phyloP scores from a whole-genome alignment of 2,329 filamentous ascomycete genomes.

The Acrocalymma vagum region DNA sequence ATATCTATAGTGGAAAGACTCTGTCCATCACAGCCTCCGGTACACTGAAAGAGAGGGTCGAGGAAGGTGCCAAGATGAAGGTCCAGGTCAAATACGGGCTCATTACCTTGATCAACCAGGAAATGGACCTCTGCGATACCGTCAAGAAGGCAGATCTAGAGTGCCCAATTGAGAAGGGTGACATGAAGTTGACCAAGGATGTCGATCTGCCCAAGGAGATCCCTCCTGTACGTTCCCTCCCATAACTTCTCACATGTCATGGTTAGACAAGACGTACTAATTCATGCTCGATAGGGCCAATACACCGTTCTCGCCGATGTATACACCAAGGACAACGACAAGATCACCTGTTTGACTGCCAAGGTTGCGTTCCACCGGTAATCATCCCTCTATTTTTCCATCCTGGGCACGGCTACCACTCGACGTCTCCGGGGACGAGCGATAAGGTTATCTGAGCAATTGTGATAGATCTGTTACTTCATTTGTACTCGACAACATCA shows the following conservation, averaged over 20 bases:
- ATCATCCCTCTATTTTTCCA: conserved; percentile 22
- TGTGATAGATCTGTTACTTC: conserved; percentile 21
- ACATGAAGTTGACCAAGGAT: conserved; percentile 76
- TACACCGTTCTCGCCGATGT: conserved; percentile 92
- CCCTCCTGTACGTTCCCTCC: conserved; percentile 75
- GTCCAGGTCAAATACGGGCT: conserved; percentile 93
- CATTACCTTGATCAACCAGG: conserved; percentile 85
- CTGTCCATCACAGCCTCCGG: conserved; percentile 83
- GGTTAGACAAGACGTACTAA: conserved; percentile 16
- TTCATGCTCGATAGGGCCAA: conserved; percentile 71
- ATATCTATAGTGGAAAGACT: conserved; percentile 70
- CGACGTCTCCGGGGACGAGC: neutral
- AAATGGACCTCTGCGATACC: conserved; percentile 87
- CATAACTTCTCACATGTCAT: neutral
- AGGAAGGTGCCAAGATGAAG: conserved; percentile 80
- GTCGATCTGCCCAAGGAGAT: conserved; percentile 88
- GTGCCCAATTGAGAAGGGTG: conserved; percentile 86
- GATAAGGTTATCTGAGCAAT: conserved; percentile 23
- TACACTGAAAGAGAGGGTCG: conserved; percentile 75
- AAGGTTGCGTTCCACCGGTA: conserved; percentile 67
- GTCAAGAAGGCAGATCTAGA: conserved; percentile 86
- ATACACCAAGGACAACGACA: conserved; percentile 73
- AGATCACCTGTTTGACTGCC: conserved; percentile 88
- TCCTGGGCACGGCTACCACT: conserved; percentile 2
- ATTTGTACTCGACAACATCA: conserved; percentile 16